Percentiles rank a stretch among this genome's conserved stretches.
phyloP scores from a whole-genome alignment of 345 rosid genomes.

The Sonneratia caseolaris region DNA sequence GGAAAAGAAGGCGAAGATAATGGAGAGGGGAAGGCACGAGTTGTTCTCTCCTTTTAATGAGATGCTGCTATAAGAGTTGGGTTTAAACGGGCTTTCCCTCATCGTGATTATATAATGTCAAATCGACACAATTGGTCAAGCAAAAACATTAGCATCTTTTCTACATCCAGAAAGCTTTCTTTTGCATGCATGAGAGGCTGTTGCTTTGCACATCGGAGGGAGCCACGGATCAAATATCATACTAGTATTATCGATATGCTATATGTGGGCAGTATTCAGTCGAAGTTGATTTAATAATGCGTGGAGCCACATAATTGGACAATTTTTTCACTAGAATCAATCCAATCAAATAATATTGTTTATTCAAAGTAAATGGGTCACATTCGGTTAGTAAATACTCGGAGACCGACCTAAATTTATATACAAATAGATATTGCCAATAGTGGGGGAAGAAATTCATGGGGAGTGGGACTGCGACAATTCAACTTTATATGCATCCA shows the following conservation, averaged over 20 bases:
- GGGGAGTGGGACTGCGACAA: constrained; percentile 2
- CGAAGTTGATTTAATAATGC: too few relatives aligned
- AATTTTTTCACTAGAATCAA: too few relatives aligned
- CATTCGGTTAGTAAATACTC: too few relatives aligned
- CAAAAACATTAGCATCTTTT: background rate
- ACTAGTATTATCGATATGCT: too few relatives aligned
- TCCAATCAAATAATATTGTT: too few relatives aligned
- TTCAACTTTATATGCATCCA: background rate
- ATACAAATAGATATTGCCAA: too few relatives aligned
- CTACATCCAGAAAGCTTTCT: background rate
- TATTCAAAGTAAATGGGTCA: too few relatives aligned
- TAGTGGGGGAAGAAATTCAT: background rate
- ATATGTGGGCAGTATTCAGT: too few relatives aligned
- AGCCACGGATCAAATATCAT: too few relatives aligned
- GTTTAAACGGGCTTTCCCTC: background rate
- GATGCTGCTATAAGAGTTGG: background rate
- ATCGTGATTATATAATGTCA: background rate
- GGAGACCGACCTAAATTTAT: too few relatives aligned
- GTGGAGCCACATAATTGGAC: too few relatives aligned
- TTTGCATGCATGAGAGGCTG: background rate
- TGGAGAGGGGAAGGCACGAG: background rate
- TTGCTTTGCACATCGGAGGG: too few relatives aligned
- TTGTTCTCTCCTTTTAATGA: background rate
- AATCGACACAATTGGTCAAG: background rate
- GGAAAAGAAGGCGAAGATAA: background rate